phyloP scores from a whole-genome alignment of 2,329 filamentous ascomycete genomes.

The Neocucurbitaria cava region DNA sequence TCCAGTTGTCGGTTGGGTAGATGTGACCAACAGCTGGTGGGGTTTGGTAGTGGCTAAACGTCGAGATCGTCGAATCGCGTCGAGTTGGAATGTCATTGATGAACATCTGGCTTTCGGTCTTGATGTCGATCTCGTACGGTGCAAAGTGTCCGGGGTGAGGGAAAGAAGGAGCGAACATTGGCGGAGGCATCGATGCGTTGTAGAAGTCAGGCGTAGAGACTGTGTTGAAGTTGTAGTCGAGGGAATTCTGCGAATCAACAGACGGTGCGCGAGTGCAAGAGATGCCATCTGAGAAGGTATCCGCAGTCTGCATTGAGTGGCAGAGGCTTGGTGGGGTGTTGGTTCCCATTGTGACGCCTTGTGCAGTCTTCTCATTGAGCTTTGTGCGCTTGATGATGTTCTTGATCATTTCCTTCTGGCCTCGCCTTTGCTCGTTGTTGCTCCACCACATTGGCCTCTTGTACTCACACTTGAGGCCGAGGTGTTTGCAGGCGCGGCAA shows the following conservation, averaged over 20 bases:
- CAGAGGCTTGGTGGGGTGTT: constrained; percentile 80
- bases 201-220: constrained; percentile 61
- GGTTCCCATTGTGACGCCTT: constrained; percentile 55
- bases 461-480: constrained; percentile 91
- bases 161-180: constrained; percentile 52
- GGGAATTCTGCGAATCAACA: constrained; percentile 78
- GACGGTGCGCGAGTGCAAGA: constrained; percentile 75
- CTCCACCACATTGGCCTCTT: constrained; percentile 98
- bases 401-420: constrained; percentile 96
- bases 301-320: constrained; percentile 81
- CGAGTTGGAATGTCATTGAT: constrained; percentile 88
- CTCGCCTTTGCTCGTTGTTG: constrained; percentile 83
- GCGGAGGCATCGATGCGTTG: constrained; percentile 66
- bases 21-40: constrained; percentile 74
- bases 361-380: constrained; percentile 81
- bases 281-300: constrained; percentile 77
- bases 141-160: constrained; percentile 67
- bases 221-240: constrained; percentile 72
- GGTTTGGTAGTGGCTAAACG: constrained; percentile 88
- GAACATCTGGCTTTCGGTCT: constrained; percentile 92
- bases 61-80: constrained; percentile 85
- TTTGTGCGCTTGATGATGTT: constrained; percentile 97
- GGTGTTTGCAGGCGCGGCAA: constrained; percentile 70
- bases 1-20: constrained; percentile 73
- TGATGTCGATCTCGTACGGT: constrained; percentile 94